phyloP scores from a whole-genome alignment of 768 basidiomycete species.

The Clathrus columnatus region DNA sequence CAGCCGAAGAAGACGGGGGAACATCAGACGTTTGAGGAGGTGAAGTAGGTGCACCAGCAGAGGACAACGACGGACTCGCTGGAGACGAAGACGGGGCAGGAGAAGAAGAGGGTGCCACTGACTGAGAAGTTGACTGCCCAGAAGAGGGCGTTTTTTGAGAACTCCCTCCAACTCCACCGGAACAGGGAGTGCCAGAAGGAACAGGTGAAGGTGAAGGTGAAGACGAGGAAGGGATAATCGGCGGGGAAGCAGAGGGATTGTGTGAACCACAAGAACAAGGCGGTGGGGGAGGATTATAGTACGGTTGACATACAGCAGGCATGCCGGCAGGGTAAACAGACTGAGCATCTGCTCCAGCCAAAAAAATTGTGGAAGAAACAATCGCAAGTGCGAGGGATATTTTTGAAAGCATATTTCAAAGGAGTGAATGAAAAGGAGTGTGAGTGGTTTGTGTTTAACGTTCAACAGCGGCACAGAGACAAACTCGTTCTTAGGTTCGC shows the following conservation, averaged over 20 bases:
- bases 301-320: conserved; percentile 1
- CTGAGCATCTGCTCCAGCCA: neutral
- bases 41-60: too few species aligned
- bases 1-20: neutral
- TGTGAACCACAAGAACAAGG: neutral
- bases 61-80: neutral
- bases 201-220: neutral
- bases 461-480: neutral
- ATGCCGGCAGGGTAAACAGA: conserved; percentile 3
- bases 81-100: neutral
- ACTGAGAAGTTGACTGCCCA: neutral
- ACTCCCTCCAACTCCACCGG: too few species aligned
- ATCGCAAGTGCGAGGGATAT: neutral
- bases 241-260: neutral
- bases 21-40: neutral
- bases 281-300: conserved; percentile 3
- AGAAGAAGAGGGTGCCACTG: neutral
- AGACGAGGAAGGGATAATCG: neutral
- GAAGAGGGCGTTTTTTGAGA: neutral
- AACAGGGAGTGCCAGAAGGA: neutral
- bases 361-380: neutral
- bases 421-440: conserved; percentile 4
- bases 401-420: conserved; percentile 3
- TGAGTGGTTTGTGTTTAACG: neutral
- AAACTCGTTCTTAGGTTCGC: neutral